phyloP scores from a whole-genome alignment of 306 rosid genomes.

The Medicago lupulina region DNA sequence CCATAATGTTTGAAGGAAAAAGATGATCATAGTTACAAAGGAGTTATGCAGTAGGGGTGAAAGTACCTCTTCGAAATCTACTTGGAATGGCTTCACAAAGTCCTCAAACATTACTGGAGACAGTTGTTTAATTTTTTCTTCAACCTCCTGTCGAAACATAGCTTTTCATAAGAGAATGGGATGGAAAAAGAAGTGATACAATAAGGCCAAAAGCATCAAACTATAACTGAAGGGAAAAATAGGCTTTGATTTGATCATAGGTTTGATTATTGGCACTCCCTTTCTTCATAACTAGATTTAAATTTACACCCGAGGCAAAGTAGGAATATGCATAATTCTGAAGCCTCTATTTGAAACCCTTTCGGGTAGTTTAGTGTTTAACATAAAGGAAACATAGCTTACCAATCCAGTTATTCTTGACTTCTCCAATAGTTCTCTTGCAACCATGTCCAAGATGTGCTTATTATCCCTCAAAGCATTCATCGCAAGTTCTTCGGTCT shows the following conservation, averaged over 20 bases:
- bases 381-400: slow-evolving; percentile 29
- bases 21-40: not conserved
- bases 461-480: slow-evolving; percentile 76
- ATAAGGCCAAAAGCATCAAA: slow-evolving; percentile 12
- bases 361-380: not conserved
- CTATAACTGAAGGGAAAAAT: slow-evolving; percentile 8
- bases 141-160: slow-evolving; percentile 67
- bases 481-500: slow-evolving; percentile 89
- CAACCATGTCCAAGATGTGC: slow-evolving; percentile 80
- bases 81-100: slow-evolving; percentile 80
- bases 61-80: slow-evolving; percentile 76
- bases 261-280: not conserved
- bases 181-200: slow-evolving; percentile 4
- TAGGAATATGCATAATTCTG: not conserved
- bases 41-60: not conserved
- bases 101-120: slow-evolving; percentile 92
- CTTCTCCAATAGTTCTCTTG: slow-evolving; percentile 73
- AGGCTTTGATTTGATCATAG: not conserved
- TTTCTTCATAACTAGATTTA: not conserved
- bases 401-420: slow-evolving; percentile 96
- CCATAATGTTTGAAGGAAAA: slow-evolving; percentile 4
- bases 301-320: not conserved
- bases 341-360: not conserved
- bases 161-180: slow-evolving; percentile 15
- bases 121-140: slow-evolving; percentile 72